Conservation (phyloP, 495 filamentous ascomycete genomes). For the Achaetomiella virescens region DNA sequence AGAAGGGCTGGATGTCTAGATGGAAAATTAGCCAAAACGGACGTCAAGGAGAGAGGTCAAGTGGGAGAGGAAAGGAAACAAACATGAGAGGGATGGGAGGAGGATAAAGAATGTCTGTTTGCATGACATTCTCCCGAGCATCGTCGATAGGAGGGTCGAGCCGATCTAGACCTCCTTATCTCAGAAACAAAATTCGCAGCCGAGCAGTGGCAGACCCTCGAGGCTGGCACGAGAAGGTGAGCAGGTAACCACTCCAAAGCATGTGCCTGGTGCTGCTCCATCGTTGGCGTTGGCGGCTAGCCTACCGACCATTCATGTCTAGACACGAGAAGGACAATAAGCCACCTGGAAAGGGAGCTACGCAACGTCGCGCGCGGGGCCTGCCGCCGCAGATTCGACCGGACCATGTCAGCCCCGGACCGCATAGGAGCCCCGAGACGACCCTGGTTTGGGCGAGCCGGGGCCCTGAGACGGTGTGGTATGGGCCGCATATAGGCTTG, state of each 20-base stretch:
- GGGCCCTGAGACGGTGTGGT: not conserved
- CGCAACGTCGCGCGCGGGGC: not conserved
- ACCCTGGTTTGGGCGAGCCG: not conserved
- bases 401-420: constrained; percentile 5
- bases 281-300: too few species aligned
- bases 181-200: not conserved
- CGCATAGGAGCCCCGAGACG: not conserved
- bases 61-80: constrained; percentile 10
- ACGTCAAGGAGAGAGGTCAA: constrained; percentile 13
- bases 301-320: too few species aligned
- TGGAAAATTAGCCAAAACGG: constrained; percentile 22
- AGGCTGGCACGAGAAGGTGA: not conserved
- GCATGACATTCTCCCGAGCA: not conserved
- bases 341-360: too few species aligned
- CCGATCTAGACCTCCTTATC: not conserved
- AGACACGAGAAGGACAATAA: too few species aligned
- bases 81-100: not conserved
- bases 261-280: too few species aligned
- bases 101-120: constrained; percentile 7
- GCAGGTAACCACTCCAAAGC: too few species aligned
- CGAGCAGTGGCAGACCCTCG: not conserved
- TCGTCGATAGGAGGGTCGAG: not conserved
- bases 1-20: constrained; percentile 6
- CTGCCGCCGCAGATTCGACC: constrained; percentile 13
- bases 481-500: too few species aligned